These are phyloP conservation scores for Trematosphaeria pertusa DNA, from an alignment of 2,329 filamentous ascomycete species.

Conservation along the genomic window DNA sequence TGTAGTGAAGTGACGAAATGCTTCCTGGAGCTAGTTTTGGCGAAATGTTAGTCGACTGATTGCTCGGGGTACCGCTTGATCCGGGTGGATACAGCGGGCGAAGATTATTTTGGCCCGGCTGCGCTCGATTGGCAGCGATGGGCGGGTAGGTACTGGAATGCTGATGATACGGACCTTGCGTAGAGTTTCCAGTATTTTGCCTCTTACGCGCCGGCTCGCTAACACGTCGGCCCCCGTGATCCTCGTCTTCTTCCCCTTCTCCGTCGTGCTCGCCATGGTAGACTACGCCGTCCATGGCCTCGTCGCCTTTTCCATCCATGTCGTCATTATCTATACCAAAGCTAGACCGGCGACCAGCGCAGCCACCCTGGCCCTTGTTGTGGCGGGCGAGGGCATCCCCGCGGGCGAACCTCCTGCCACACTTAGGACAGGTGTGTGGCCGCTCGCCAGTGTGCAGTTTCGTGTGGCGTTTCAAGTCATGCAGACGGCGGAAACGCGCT, in stretches of 20 bases:
- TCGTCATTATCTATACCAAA: conserved; percentile 85
- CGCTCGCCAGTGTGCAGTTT: conserved; percentile 97
- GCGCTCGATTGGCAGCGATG: conserved; percentile 54
- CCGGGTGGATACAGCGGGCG: conserved; percentile 47
- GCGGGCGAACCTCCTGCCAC: conserved; percentile 91
- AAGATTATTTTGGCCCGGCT: conserved; percentile 36
- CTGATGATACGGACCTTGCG: conserved; percentile 67
- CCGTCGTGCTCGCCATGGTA: conserved; percentile 65
- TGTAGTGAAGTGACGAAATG: conserved; percentile 45
- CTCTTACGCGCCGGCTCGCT: conserved; percentile 79
- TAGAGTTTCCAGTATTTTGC: conserved; percentile 63
- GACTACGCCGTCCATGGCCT: conserved; percentile 69
- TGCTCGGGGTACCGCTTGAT: conserved; percentile 35
- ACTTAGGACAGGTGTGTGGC: conserved; percentile 93
- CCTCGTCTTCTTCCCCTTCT: conserved; percentile 61
- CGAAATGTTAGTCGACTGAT: conserved; percentile 50
- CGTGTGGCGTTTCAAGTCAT: conserved; percentile 94
- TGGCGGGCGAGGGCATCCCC: conserved; percentile 94
- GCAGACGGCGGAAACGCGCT: conserved; percentile 87
- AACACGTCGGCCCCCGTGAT: conserved; percentile 60
- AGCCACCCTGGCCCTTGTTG: conserved; percentile 94
- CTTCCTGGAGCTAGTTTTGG: conserved; percentile 46
- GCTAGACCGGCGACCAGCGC: conserved; percentile 87
- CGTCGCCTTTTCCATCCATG: conserved; percentile 57
- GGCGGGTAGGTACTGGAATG: conserved; percentile 80